Base-by-base conservation (phyloP, 257 asterid genomes). In the Capsicum chinense region DNA sequence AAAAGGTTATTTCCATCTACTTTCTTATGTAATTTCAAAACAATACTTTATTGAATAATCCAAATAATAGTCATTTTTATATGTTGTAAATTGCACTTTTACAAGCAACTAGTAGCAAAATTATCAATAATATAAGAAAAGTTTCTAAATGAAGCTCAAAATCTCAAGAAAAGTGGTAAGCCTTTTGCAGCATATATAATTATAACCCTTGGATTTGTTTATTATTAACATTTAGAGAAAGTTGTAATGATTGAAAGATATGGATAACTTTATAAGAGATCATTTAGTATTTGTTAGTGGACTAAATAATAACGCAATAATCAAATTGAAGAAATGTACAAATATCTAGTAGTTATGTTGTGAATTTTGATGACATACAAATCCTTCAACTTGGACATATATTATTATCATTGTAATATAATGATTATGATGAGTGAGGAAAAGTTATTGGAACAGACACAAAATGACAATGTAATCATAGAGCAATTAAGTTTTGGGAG, bases 161-260 rank as follows among this genome's bases (percentile, higher is more conserved):
- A 19, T 74, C 44, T 74, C 19, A 15, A 48, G 80, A 74, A 73
- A 74, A 74, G 5, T 50, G 60, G 15, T 19, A 74, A 50, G 1
- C 19, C 12, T 3, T 48, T 26, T 48, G 39, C 44, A 48, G 19
- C 57, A 11, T n/a, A 48, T 15, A n/a, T 19, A 48, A 7, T 3
- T 15, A n/a, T 19, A 48, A 7, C 6, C 12, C 35, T 19, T 74
- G 19, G 1, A 74, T 50, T 74, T 48, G 60, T 71, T 71, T 83
- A 54, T 56, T 17, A 5, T 21, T 67, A 21, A 70, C 8, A 44
- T 26, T 15, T 83, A 69, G 71, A 47, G 37, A 63, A 82, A 47
- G 84, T 52, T 57, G 19, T 82, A 82, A 87, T 87, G 58, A 87
- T 85, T 85, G 86, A 52, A 60, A 84, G 13, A 50, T 21, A 50